These are phyloP conservation scores for Flaveria trinervia DNA, from an alignment of 129 eudicot species.

Conservation along the genomic window DNA sequence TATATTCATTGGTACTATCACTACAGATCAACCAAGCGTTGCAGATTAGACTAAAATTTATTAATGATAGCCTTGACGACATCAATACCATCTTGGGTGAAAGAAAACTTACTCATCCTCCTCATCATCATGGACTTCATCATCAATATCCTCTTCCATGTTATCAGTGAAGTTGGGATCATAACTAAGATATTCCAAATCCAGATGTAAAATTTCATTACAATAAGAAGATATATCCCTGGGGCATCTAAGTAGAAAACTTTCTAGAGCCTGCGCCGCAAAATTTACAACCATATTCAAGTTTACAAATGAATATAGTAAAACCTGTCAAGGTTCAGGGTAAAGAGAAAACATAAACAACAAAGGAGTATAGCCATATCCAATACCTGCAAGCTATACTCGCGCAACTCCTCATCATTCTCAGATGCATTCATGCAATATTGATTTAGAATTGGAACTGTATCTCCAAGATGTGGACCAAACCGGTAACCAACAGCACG, in stretches of 20 bases:
- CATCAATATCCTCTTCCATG: conserved; percentile 98
- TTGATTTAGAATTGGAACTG: conserved; percentile 78
- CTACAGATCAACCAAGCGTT: conserved; percentile 48
- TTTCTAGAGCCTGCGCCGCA: conserved; percentile 82
- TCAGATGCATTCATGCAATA: conserved; percentile 95
- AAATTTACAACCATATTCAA: conserved; percentile 6
- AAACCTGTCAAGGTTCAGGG: not conserved
- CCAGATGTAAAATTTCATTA: conserved; percentile 77
- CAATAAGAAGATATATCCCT: conserved; percentile 86
- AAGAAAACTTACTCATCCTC: conserved; percentile 86
- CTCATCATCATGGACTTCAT: conserved; percentile 74
- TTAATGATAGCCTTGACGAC: not conserved
- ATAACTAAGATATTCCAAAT: conserved; percentile 87
- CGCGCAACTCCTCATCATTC: conserved; percentile 98
- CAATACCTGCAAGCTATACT: conserved; percentile 94
- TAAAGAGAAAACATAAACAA: not conserved
- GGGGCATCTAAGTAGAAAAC: conserved; percentile 94
- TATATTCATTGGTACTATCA: conserved; percentile 93
- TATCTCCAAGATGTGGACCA: conserved; percentile 96
- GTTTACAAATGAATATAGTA: not conserved
- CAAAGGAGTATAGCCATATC: conserved; percentile 7
- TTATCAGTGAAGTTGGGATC: conserved; percentile 98
- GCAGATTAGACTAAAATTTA: conserved; percentile 22
- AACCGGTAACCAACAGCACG: conserved; percentile 99
- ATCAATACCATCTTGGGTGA: not conserved